phyloP scores from a whole-genome alignment of 1,284 basidiomycete genomes.

The Tetrapyrgos nigripes region DNA sequence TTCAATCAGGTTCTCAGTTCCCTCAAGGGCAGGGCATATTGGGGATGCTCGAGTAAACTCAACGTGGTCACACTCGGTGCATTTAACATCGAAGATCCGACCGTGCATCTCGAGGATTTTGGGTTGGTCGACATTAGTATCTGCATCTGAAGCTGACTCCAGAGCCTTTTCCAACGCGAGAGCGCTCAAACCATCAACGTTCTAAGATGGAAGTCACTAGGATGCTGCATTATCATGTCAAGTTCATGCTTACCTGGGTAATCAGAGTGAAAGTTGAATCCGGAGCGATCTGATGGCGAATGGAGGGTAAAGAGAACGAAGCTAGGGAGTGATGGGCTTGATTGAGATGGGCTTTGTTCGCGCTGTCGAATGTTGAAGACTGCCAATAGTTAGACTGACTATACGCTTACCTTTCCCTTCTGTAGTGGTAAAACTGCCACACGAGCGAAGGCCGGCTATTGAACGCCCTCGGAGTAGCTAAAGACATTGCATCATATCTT shows the following conservation, averaged over 20 bases:
- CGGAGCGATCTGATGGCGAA: conserved; percentile 45
- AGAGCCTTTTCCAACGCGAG: conserved; percentile 14
- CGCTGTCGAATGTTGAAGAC: conserved; percentile 38
- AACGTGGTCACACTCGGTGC: conserved; percentile 53
- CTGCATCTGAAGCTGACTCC: background rate
- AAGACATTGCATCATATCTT: conserved; percentile 56
- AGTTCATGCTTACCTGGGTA: too few species aligned
- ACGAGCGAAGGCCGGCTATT: conserved; percentile 55
- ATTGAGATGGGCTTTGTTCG: conserved; percentile 57
- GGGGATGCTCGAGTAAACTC: conserved; percentile 52
- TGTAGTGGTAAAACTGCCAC: conserved; percentile 77
- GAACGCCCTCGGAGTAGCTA: conserved; percentile 67
- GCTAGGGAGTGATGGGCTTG: conserved; percentile 62
- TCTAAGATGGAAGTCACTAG: too few species aligned
- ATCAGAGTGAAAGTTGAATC: conserved; percentile 57
- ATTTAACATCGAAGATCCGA: conserved; percentile 60
- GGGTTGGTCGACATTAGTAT: conserved; percentile 10
- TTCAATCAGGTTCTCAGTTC: conserved; percentile 56
- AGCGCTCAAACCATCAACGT: conserved; percentile 61
- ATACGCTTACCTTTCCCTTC: conserved; percentile 55
- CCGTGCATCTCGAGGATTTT: conserved; percentile 72
- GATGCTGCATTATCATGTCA: too few species aligned
- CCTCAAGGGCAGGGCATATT: conserved; percentile 55
- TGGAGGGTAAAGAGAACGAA: conserved; percentile 45
- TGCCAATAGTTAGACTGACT: background rate